Conservation (phyloP, 2,329 filamentous ascomycete genomes). For the Amesomyces nigricolor region DNA sequence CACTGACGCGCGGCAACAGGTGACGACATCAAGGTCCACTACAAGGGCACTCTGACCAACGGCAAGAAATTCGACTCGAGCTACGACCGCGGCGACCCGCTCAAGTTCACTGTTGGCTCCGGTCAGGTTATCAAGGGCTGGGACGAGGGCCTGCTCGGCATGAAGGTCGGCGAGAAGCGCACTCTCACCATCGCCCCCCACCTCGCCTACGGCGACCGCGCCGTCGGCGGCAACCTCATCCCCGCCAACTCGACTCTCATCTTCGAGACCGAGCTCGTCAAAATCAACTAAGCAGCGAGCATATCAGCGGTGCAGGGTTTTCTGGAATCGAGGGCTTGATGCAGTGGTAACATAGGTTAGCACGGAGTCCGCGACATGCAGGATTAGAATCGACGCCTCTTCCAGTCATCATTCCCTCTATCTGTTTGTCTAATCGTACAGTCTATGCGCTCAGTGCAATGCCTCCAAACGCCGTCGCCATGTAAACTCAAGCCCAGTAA, state of each 20-base stretch:
- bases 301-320: neutral
- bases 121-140: slow-evolving; percentile 29
- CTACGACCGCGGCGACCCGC: slow-evolving; percentile 32
- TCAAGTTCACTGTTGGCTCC: slow-evolving; percentile 24
- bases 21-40: slow-evolving; percentile 26
- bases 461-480: slow-evolving; percentile 12
- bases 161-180: slow-evolving; percentile 30
- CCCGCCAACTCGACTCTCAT: slow-evolving; percentile 25
- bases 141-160: slow-evolving; percentile 28
- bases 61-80: slow-evolving; percentile 26
- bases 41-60: slow-evolving; percentile 23
- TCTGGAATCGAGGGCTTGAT: neutral
- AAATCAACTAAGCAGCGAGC: slow-evolving; percentile 15
- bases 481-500: neutral
- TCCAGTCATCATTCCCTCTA: neutral
- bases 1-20: slow-evolving; percentile 17
- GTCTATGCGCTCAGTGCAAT: neutral
- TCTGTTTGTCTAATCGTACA: neutral
- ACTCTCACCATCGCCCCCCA: slow-evolving; percentile 25
- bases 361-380: neutral
- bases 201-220: slow-evolving; percentile 24
- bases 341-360: neutral
- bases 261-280: slow-evolving; percentile 28
- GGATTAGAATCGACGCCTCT: slow-evolving; percentile 1
- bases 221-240: slow-evolving; percentile 23